A percentile compares a stretch with the other conserved stretches of the same genome.
Conservation (phyloP, 257 asterid genomes). For the Craterostigma plantagineum region DNA sequence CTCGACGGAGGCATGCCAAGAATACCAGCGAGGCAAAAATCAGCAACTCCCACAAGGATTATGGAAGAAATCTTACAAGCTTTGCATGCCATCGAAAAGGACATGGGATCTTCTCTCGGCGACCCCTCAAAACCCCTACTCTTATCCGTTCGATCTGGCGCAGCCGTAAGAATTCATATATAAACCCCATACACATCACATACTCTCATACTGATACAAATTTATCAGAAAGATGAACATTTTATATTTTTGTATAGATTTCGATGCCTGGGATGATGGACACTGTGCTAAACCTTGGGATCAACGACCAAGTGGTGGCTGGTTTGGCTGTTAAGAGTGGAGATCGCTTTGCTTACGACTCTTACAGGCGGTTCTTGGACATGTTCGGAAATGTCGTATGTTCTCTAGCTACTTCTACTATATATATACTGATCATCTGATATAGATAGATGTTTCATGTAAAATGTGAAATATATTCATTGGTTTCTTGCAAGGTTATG, state of each 20-base stretch:
- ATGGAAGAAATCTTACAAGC: slow-evolving; percentile 74
- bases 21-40: slow-evolving; percentile 65
- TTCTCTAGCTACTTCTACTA: neutral
- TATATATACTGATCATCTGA: neutral
- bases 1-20: slow-evolving; percentile 93
- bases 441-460: too few species aligned
- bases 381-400: slow-evolving; percentile 93
- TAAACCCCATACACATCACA: neutral
- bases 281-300: slow-evolving; percentile 87
- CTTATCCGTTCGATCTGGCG: slow-evolving; percentile 50
- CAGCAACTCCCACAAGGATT: slow-evolving; percentile 47
- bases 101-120: slow-evolving; percentile 82
- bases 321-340: slow-evolving; percentile 91
- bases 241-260: slow-evolving; percentile 42
- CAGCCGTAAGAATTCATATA: neutral
- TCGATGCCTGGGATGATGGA: slow-evolving; percentile 99
- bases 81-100: slow-evolving; percentile 40
- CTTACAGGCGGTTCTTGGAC: slow-evolving; percentile 80
- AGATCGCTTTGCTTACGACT: slow-evolving; percentile 84
- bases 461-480: too few species aligned
- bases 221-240: too few species aligned
- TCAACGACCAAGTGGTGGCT: slow-evolving; percentile 67
- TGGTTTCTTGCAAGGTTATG: too few species aligned
- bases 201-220: too few species aligned
- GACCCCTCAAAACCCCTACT: slow-evolving; percentile 76